Conservation (phyloP, 352 stramenopile genomes). For the Elongisporangium prolatum region DNA sequence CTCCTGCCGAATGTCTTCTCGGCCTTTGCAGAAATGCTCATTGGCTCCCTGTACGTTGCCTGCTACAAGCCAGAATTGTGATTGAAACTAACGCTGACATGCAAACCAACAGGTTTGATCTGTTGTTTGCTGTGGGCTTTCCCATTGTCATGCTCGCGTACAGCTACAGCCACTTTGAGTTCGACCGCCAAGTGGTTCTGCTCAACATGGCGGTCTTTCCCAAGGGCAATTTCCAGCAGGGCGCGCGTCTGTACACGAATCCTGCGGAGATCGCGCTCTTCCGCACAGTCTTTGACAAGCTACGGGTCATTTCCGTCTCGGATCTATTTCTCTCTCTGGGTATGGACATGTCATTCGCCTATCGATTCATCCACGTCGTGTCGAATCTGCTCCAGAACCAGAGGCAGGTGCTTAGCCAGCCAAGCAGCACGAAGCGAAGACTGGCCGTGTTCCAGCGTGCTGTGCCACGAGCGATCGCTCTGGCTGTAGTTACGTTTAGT, state of each 20-base stretch:
- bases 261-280: slow-evolving; percentile 12
- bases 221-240: slow-evolving; percentile 9
- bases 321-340: slow-evolving; percentile 6
- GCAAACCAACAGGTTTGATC: slow-evolving; percentile 5
- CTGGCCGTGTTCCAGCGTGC: too few species aligned
- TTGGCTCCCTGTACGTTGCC: slow-evolving; percentile 20
- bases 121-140: slow-evolving; percentile 14
- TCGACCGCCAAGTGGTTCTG: slow-evolving; percentile 13
- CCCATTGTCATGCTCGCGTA: slow-evolving; percentile 16
- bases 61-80: too few species aligned
- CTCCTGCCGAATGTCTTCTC: slow-evolving; percentile 4
- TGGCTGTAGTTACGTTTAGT: not conserved
- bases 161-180: slow-evolving; percentile 13
- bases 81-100: too few species aligned
- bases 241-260: slow-evolving; percentile 11
- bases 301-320: slow-evolving; percentile 11
- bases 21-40: slow-evolving; percentile 17
- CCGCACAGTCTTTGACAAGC: slow-evolving; percentile 14
- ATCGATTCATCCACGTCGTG: slow-evolving; percentile 13
- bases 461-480: slow-evolving; percentile 10
- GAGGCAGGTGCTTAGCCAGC: not conserved
- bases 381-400: not conserved
- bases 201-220: slow-evolving; percentile 11
- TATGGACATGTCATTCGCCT: slow-evolving; percentile 22
- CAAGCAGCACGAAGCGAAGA: not conserved